Base-by-base conservation (phyloP, 306 rosid genomes). In the Trifolium dubium region DNA sequence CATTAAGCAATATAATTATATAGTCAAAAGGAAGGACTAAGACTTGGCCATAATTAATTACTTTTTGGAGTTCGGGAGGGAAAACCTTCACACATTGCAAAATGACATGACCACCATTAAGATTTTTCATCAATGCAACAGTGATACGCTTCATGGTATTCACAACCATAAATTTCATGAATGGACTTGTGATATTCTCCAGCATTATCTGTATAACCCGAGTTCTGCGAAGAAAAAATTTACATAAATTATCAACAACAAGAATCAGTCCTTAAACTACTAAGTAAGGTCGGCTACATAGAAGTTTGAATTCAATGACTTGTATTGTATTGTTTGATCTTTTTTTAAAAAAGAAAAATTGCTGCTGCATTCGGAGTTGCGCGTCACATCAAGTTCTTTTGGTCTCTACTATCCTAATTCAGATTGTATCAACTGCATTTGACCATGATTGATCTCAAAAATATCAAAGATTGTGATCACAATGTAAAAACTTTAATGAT, bases 51-150 rank as follows among this genome's bases (percentile, higher is more conserved):
- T 23, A 23, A 41, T 41, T 3, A 3, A 43, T 44, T 44, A 44
- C 50, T 5, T 44, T 61, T 62, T 6, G 51, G 8, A 32, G 2
- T 2, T 0, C 1, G 0, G 5, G 11, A 0, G 76, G 23, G 59
- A 79, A 82, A 37, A 71, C 0, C 12, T 34, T 49, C 49, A 86
- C 30, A 64, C 84, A 85, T 1, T 46, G 64, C 23, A 54, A 28
- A 73, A 82, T 68, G 6, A 86, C 77, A 80, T 62, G 64, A 15
- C 72, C 43, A 34, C 90, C 87, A 61, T 79, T 70, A 12, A 9
- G 0, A 23, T 49, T 61, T 19, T 69, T 84, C 75, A 78, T 34
- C 76, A 87, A 19, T 0, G 72, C 10, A 40, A 53, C 14, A 11
- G 80, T 31, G 6, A 75, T 64, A 2, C 4, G 5, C 44, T 19